phyloP scores from a whole-genome alignment of 2,329 filamentous ascomycete species.

The Paecilomyces dactylethromorphus region DNA sequence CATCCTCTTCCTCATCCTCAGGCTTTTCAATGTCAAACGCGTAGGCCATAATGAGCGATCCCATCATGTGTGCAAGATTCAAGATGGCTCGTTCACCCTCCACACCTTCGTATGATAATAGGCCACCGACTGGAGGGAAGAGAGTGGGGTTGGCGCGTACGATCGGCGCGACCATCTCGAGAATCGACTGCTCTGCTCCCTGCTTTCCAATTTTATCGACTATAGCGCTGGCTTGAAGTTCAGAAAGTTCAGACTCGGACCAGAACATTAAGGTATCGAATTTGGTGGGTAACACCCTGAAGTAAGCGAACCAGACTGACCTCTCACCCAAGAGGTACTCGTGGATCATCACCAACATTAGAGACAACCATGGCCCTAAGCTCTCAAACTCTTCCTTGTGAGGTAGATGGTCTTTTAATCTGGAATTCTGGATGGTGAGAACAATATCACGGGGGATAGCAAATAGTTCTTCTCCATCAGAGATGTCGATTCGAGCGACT shows the following conservation, averaged over 20 bases:
- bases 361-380: conserved; percentile 47
- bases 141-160: conserved; percentile 33
- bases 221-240: conserved; percentile 73
- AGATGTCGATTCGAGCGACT: conserved; percentile 68
- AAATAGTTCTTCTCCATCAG: conserved; percentile 71
- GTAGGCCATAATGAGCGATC: conserved; percentile 85
- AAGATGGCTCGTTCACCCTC: conserved; percentile 43
- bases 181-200: conserved; percentile 65
- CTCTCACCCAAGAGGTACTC: conserved; percentile 55
- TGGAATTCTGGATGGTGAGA: conserved; percentile 67
- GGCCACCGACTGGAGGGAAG: conserved; percentile 33
- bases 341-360: conserved; percentile 76
- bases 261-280: conserved; percentile 94
- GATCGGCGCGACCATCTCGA: conserved; percentile 49
- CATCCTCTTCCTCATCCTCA: conserved; percentile 53
- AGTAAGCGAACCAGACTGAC: conserved; percentile 72
- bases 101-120: conserved; percentile 35
- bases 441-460: conserved; percentile 67
- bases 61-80: conserved; percentile 67
- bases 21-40: conserved; percentile 70
- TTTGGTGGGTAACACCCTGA: conserved; percentile 61
- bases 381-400: conserved; percentile 40
- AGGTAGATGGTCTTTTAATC: conserved; percentile 53
- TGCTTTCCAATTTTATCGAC: conserved; percentile 67
- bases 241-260: conserved; percentile 60